A percentile compares a stretch with the other conserved stretches of the same genome.
Evolutionary conservation across 2,329 filamentous ascomycete genomes (phyloP).

Genomic region (Diaporthe amygdali): DNA sequence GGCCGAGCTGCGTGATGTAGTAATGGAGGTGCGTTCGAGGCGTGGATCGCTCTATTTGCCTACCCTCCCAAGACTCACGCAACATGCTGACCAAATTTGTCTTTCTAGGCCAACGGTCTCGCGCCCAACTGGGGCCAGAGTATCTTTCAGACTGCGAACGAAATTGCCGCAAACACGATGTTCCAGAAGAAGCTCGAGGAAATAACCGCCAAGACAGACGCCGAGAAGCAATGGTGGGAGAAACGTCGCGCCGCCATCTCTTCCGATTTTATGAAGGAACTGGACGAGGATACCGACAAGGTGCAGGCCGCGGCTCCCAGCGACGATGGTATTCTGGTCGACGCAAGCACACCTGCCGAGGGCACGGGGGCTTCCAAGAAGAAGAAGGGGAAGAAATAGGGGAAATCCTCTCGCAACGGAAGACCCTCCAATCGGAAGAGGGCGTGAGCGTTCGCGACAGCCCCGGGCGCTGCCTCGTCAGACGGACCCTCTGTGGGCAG

Average conservation of each 20-base stretch:
- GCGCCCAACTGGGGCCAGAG: slow-evolving; percentile 87
- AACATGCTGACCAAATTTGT: background rate
- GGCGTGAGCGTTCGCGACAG: background rate
- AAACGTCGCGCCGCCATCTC: slow-evolving; percentile 77
- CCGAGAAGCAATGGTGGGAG: slow-evolving; percentile 93
- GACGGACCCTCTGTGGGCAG: background rate
- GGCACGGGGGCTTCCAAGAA: slow-evolving; percentile 55
- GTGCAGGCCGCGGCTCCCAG: slow-evolving; percentile 50
- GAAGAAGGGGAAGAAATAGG: slow-evolving; percentile 70
- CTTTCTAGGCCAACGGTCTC: slow-evolving; percentile 84
- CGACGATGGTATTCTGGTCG: slow-evolving; percentile 82
- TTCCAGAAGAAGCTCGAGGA: slow-evolving; percentile 78
- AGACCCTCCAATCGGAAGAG: background rate
- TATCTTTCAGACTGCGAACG: slow-evolving; percentile 97
- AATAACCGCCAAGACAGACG: slow-evolving; percentile 71
- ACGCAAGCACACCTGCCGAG: slow-evolving; percentile 50
- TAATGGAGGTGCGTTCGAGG: slow-evolving; percentile 73
- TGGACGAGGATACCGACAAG: slow-evolving; percentile 69
- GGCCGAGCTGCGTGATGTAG: slow-evolving; percentile 91
- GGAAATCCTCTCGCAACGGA: slow-evolving; percentile 11
- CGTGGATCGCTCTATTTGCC: background rate
- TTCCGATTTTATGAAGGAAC: slow-evolving; percentile 82
- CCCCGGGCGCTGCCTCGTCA: background rate
- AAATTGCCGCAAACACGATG: slow-evolving; percentile 85
- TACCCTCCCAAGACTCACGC: background rate